Percentiles rank a stretch among this genome's conserved stretches.
phyloP scores from a whole-genome alignment of 208 protist genomes.

The Trypanosoma vivax region DNA sequence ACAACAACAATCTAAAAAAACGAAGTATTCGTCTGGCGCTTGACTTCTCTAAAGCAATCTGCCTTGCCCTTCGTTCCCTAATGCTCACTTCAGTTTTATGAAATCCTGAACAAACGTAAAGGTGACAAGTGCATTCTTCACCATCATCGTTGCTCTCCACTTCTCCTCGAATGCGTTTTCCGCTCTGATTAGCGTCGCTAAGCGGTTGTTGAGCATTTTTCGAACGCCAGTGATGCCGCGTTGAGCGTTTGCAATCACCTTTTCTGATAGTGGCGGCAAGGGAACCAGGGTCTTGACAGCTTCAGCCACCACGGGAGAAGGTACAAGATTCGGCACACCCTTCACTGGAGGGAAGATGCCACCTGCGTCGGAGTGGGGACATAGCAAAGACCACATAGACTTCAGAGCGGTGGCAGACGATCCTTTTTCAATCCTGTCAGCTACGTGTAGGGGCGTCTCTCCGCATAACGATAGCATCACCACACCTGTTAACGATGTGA shows the following conservation, averaged over 20 bases:
- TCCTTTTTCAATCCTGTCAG: slow-evolving; percentile 25
- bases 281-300: slow-evolving; percentile 16
- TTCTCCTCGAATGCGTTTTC: slow-evolving; percentile 61
- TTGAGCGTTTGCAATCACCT: slow-evolving; percentile 18
- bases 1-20: slow-evolving; percentile 49
- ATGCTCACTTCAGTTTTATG: slow-evolving; percentile 35
- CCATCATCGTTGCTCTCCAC: slow-evolving; percentile 57
- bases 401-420: neutral
- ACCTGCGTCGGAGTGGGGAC: neutral
- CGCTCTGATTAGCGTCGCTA: slow-evolving; percentile 40
- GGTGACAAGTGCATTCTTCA: slow-evolving; percentile 40
- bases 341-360: slow-evolving; percentile 2
- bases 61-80: slow-evolving; percentile 20
- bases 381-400: slow-evolving; percentile 18
- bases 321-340: slow-evolving; percentile 1
- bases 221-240: slow-evolving; percentile 18
- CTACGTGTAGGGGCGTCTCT: slow-evolving; percentile 54
- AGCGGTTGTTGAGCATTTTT: slow-evolving; percentile 46
- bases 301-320: slow-evolving; percentile 10
- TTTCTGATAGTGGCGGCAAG: slow-evolving; percentile 19
- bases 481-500: slow-evolving; percentile 10
- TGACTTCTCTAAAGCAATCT: slow-evolving; percentile 28
- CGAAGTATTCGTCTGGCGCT: slow-evolving; percentile 44
- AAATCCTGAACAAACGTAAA: slow-evolving; percentile 59
- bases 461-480: slow-evolving; percentile 40